Conservation (phyloP, 2,329 filamentous ascomycete species). For the Penicillium expansum region DNA sequence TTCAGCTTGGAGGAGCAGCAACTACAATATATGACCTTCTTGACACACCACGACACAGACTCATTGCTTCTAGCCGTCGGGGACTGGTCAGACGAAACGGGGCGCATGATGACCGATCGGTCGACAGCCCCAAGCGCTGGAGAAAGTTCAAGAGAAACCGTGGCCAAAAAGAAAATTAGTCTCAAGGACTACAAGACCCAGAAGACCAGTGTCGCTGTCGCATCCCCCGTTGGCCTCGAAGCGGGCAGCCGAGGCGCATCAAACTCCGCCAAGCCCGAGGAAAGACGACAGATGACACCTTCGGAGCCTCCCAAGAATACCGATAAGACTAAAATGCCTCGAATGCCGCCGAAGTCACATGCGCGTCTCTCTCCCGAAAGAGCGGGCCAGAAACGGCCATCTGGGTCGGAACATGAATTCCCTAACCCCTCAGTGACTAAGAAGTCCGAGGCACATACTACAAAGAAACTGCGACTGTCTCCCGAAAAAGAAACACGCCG, state of each 20-base stretch:
- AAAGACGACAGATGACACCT: slow-evolving; percentile 23
- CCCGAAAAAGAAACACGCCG: slow-evolving; percentile 27
- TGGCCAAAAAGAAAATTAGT: slow-evolving; percentile 60
- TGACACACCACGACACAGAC: slow-evolving; percentile 57
- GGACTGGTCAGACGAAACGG: slow-evolving; percentile 52
- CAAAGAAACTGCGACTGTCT: slow-evolving; percentile 44
- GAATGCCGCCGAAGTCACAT: slow-evolving; percentile 13
- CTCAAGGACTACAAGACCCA: slow-evolving; percentile 61
- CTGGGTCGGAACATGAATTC: slow-evolving; percentile 23
- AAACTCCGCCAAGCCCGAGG: slow-evolving; percentile 16
- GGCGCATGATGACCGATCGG: slow-evolving; percentile 45
- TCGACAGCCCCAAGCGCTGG: slow-evolving; percentile 38
- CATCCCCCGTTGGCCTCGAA: slow-evolving; percentile 27
- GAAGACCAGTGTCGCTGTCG: slow-evolving; percentile 38
- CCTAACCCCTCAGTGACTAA: slow-evolving; percentile 14
- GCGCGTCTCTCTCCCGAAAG: slow-evolving; percentile 16
- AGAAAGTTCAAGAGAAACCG: slow-evolving; percentile 41
- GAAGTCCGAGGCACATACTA: slow-evolving; percentile 27
- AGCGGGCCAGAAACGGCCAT: slow-evolving; percentile 29
- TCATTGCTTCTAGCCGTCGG: slow-evolving; percentile 53
- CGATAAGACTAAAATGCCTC: slow-evolving; percentile 14
- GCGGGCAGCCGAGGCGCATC: slow-evolving; percentile 16
- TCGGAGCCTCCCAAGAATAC: slow-evolving; percentile 15
- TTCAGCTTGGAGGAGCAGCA: slow-evolving; percentile 57
- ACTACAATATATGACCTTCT: slow-evolving; percentile 62